Base-by-base conservation (phyloP, 306 rosid species). In the Oemleria cerasiformis region DNA sequence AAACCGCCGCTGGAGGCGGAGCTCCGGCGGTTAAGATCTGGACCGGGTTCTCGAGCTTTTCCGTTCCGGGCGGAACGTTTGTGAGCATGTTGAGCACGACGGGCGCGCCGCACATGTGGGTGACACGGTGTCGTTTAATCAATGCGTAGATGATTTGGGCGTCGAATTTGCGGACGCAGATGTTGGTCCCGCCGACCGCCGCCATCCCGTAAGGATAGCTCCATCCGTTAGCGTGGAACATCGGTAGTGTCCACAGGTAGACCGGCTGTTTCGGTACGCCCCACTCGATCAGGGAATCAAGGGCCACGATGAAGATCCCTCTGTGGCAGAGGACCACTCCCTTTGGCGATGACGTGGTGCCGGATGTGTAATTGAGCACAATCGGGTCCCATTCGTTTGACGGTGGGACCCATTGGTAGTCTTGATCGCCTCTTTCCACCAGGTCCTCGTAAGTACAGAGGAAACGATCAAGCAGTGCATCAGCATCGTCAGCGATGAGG, bases 181-280 rank as follows among this genome's bases (percentile, higher is more conserved):
- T 14, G 47, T 88, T 92, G 51, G 86, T 88, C 15, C 96, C 96
- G 0, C 96, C 96, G 0, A 84, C 77, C 2, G 92, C 96, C 0
- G 97, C 92, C 1, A 92, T 86, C 1, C 81, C 97, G 91, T 91
- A 88, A 19, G 92, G 74, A 69, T 21, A 92, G 83, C 80, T 77
- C 96, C 97, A 91, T 0, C 96, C 92, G 57, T 88, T 88, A 4
- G 85, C 82, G 77, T 92, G 97, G 78, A 88, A 92, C 81, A 92
- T 87, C 1, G 91, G 88, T 0, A 87, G 84, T 0, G 96, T 92
- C 97, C 96, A 92, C 16, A 92, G 61, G 38, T 85, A 92, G 1
- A 87, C 83, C 0, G 90, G 84, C 15, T 76, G 80, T 30, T 72
- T 75, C 0, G 85, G 83, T 0, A 92, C 83, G 0, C 75, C 72